These are phyloP conservation scores for Picea sitchensis DNA, from an alignment of 75 land plant species.

Conservation along the genomic window DNA sequence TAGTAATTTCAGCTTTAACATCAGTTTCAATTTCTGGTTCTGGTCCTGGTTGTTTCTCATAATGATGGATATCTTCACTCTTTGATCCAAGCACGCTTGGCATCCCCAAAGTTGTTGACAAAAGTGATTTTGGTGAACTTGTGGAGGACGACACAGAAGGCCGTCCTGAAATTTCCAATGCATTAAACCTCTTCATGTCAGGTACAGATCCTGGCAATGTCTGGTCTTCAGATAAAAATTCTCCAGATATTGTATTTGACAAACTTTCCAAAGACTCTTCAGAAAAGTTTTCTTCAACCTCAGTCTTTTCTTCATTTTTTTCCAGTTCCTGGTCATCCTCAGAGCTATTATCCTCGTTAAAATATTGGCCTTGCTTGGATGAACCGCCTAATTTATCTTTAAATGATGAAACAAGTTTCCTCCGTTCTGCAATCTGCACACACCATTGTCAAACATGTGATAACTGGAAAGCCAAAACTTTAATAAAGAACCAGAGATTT, in stretches of 20 bases:
- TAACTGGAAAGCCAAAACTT: background rate
- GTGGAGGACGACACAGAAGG: constrained; percentile 1
- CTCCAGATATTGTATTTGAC: constrained; percentile 7
- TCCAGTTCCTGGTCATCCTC: constrained; percentile 6
- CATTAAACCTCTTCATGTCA: background rate
- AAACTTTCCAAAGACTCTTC: background rate
- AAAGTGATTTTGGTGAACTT: background rate
- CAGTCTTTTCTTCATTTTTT: background rate
- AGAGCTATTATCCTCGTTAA: background rate
- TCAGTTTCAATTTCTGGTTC: constrained; percentile 7
- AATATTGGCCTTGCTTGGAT: constrained; percentile 17
- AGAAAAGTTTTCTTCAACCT: background rate
- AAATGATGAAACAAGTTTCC: constrained; percentile 69
- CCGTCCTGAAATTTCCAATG: constrained; percentile 14
- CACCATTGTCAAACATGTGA: background rate
- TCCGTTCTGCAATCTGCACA: constrained; percentile 83
- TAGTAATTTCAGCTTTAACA: constrained; percentile 11
- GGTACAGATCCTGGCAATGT: background rate
- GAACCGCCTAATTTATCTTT: constrained; percentile 27
- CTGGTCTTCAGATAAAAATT: background rate
- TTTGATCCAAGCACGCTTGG: background rate
- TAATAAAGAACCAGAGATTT: background rate
- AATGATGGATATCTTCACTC: background rate
- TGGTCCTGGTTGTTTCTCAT: background rate
- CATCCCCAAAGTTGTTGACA: constrained; percentile 1